phyloP scores from a whole-genome alignment of 192 early-diverging fungal species.

The Mortierella hygrophila region DNA sequence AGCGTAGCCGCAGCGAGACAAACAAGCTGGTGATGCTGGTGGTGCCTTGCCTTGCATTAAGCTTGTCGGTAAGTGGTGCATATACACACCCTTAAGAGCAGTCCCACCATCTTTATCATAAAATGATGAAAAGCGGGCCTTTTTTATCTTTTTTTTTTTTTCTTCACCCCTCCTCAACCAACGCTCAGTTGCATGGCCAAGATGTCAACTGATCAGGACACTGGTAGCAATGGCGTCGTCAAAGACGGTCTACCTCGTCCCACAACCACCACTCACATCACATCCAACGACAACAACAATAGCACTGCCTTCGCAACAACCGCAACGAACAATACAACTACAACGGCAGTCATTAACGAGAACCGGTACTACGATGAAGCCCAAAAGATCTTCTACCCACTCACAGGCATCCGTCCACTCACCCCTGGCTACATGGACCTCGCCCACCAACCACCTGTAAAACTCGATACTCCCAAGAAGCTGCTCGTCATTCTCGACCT shows the following conservation, averaged over 20 bases:
- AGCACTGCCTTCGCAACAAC: neutral
- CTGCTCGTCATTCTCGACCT: slow-evolving; percentile 77
- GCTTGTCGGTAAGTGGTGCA: neutral
- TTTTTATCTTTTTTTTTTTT: neutral
- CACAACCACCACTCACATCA: neutral
- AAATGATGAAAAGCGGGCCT: neutral
- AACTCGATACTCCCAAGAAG: slow-evolving; percentile 8
- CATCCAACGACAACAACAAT: neutral
- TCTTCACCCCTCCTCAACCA: neutral
- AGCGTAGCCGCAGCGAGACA: neutral
- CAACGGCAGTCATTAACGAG: neutral
- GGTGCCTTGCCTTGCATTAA: neutral
- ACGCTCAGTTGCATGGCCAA: neutral
- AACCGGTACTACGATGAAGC: slow-evolving; percentile 7
- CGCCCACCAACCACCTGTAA: slow-evolving; percentile 1
- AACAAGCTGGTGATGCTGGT: neutral
- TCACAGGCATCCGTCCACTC: slow-evolving; percentile 36
- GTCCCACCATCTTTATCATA: neutral
- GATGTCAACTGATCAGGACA: neutral
- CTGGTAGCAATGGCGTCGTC: neutral
- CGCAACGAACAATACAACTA: neutral
- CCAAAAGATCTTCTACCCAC: slow-evolving; percentile 18
- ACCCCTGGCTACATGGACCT: slow-evolving; percentile 7
- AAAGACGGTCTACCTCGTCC: neutral
- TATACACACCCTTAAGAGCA: neutral